These are phyloP conservation scores for Silene coronaria DNA, from an alignment of 179 eudicot genomes.

Conservation along the genomic window DNA sequence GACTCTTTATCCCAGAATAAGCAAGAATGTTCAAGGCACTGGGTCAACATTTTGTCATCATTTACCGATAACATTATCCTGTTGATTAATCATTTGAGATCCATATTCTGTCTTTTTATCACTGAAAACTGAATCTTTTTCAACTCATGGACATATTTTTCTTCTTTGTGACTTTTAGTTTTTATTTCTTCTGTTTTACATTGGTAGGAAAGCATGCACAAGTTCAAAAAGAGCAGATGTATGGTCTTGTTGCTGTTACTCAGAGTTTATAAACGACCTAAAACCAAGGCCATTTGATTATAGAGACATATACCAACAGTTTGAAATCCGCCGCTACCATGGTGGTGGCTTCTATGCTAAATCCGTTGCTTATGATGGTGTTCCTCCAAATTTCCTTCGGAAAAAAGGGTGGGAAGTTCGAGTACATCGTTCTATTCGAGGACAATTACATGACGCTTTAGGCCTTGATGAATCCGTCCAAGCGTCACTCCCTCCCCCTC, in stretches of 20 bases:
- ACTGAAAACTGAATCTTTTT: neutral
- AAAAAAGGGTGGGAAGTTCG: constrained; percentile 62
- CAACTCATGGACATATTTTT: neutral
- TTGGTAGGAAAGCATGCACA: constrained; percentile 53
- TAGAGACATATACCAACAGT: constrained; percentile 70
- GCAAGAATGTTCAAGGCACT: too few species aligned
- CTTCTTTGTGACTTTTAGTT: neutral
- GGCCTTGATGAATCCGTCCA: constrained; percentile 36
- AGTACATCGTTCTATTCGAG: constrained; percentile 28
- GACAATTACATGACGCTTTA: constrained; percentile 27
- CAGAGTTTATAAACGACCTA: constrained; percentile 32
- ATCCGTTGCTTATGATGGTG: constrained; percentile 64
- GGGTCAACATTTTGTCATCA: too few species aligned
- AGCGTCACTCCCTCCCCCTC: constrained; percentile 38
- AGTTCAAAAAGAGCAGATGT: constrained; percentile 53
- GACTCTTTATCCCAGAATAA: too few species aligned
- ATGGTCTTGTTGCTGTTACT: constrained; percentile 57
- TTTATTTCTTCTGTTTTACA: neutral
- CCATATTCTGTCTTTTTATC: neutral
- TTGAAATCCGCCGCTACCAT: constrained; percentile 53
- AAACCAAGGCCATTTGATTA: constrained; percentile 55
- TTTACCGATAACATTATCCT: too few species aligned
- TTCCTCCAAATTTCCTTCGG: constrained; percentile 64
- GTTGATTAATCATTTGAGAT: neutral
- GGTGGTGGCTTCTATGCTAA: constrained; percentile 65